A percentile compares a stretch with the other conserved stretches of the same genome.
These are phyloP conservation scores for Fusarium falciforme DNA, from an alignment of 2,329 filamentous ascomycete genomes.

Conservation along the genomic window DNA sequence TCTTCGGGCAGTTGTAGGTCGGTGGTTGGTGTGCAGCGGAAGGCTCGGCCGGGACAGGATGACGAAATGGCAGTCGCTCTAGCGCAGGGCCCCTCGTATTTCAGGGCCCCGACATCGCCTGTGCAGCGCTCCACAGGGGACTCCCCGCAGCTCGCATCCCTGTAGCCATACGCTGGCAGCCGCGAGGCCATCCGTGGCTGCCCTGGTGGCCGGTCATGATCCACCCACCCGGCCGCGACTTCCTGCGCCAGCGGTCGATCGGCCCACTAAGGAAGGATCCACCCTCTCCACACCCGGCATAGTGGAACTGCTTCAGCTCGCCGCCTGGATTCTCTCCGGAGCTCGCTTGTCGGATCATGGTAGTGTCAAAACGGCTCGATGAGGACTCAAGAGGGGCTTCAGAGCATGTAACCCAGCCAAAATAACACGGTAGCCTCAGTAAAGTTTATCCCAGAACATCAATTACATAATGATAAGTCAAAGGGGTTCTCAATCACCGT, in stretches of 20 bases:
- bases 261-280: slow-evolving; percentile 20
- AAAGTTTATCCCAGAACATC: neutral
- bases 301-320: slow-evolving; percentile 22
- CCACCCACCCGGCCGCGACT: slow-evolving; percentile 4
- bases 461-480: neutral
- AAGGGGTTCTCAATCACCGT: neutral
- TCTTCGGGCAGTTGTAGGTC: neutral
- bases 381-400: neutral
- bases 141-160: slow-evolving; percentile 36
- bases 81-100: slow-evolving; percentile 35
- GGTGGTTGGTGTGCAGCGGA: slow-evolving; percentile 10
- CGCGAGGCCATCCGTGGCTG: slow-evolving; percentile 10
- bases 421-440: neutral
- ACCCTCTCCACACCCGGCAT: slow-evolving; percentile 9
- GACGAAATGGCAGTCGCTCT: slow-evolving; percentile 23
- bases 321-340: slow-evolving; percentile 1
- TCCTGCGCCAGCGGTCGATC: slow-evolving; percentile 9
- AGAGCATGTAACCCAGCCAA: neutral
- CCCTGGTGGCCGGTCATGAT: neutral
- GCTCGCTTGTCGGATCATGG: neutral
- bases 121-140: slow-evolving; percentile 29
- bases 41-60: slow-evolving; percentile 19
- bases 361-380: neutral
- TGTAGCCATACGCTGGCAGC: slow-evolving; percentile 33
- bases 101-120: slow-evolving; percentile 25